These are phyloP conservation scores for Mycosarcoma mackinlayi DNA, from an alignment of 1,284 basidiomycete species.

Conservation along the genomic window DNA sequence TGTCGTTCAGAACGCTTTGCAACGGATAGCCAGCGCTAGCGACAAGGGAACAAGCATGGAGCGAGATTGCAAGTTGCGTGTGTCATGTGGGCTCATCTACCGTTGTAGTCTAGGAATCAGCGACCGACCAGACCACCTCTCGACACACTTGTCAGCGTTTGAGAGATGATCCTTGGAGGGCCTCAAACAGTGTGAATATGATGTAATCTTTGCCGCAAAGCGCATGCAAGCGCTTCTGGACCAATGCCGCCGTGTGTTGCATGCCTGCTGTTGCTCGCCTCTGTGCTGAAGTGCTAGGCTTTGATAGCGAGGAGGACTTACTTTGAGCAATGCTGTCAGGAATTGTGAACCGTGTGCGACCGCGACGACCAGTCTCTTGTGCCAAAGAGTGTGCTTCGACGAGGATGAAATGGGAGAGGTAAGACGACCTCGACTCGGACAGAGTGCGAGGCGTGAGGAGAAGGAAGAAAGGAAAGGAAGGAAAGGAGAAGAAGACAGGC, in stretches of 20 bases:
- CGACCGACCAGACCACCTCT: conserved; percentile 41
- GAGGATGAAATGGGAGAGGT: background rate
- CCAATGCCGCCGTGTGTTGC: background rate
- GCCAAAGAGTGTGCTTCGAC: background rate
- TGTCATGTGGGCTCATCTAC: conserved; percentile 62
- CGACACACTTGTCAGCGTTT: conserved; percentile 60
- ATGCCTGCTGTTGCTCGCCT: background rate
- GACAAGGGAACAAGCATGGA: background rate
- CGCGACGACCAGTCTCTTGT: no score
- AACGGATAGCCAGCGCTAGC: no score
- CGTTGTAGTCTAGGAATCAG: conserved; percentile 67
- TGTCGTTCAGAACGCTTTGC: no score
- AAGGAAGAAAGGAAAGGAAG: background rate
- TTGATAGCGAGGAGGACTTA: background rate
- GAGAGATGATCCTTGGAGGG: conserved; percentile 33
- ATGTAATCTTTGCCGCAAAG: conserved; percentile 55
- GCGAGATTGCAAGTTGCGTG: background rate
- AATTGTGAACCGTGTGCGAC: no score
- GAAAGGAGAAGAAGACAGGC: background rate
- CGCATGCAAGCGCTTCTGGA: background rate
- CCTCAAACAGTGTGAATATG: conserved; percentile 66
- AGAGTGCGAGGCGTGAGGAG: conserved; percentile 35
- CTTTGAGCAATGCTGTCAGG: background rate
- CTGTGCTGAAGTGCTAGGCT: background rate
- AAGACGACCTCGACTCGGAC: conserved; percentile 27